A percentile compares a stretch with the other conserved stretches of the same genome.
These are phyloP conservation scores for Lolium perenne DNA, from an alignment of 176 grass and related monocot genomes.

Conservation along the genomic window DNA sequence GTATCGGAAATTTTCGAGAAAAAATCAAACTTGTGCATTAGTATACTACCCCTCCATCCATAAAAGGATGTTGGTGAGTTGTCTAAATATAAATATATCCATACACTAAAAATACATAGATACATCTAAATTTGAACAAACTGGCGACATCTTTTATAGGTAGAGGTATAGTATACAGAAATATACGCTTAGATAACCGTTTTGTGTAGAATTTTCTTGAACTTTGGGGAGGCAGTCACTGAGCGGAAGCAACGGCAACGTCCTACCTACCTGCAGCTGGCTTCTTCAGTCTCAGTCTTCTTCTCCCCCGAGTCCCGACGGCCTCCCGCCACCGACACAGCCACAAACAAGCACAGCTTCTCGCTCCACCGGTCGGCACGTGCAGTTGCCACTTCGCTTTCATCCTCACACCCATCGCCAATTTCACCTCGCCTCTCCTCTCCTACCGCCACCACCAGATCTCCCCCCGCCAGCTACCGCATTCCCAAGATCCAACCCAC, in stretches of 20 bases:
- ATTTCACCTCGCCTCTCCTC: slow-evolving; percentile 26
- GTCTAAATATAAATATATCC: too few relatives aligned
- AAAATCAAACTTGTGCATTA: too few relatives aligned
- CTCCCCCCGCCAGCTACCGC: slow-evolving; percentile 12
- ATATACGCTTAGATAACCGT: not conserved
- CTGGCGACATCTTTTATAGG: too few relatives aligned
- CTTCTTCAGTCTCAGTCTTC: not conserved
- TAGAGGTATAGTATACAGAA: not conserved
- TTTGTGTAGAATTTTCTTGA: not conserved
- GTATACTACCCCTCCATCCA: too few relatives aligned
- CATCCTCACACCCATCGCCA: slow-evolving; percentile 31
- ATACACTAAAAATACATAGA: too few relatives aligned
- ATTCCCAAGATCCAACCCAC: slow-evolving; percentile 49
- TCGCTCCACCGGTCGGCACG: slow-evolving; percentile 20
- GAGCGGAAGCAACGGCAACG: slow-evolving; percentile 8
- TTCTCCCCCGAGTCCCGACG: slow-evolving; percentile 8
- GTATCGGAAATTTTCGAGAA: too few relatives aligned
- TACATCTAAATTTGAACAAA: too few relatives aligned
- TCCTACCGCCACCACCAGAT: slow-evolving; percentile 32
- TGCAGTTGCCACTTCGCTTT: slow-evolving; percentile 57
- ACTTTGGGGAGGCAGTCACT: not conserved
- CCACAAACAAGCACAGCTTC: too few relatives aligned
- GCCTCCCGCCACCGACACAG: slow-evolving; percentile 45
- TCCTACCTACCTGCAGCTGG: slow-evolving; percentile 7
- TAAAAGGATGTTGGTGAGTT: too few relatives aligned